A percentile compares a stretch with the other conserved stretches of the same genome.
Evolutionary conservation across 495 filamentous ascomycete species (phyloP).

Genomic region (Penicillium silybi): DNA sequence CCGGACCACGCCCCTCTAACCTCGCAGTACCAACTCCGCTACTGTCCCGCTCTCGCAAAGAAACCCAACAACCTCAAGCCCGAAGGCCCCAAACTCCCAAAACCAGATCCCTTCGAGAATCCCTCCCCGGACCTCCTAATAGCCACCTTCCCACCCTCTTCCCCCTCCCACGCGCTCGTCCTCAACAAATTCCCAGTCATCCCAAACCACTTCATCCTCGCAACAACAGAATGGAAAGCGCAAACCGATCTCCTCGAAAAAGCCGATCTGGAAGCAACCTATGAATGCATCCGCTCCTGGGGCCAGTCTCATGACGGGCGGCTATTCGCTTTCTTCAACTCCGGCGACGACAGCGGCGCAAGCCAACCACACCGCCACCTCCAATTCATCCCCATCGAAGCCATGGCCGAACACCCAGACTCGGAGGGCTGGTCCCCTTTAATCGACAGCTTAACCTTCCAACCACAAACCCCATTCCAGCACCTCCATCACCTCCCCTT

Average conservation of each 20-base stretch:
- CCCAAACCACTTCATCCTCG: conserved; percentile 73
- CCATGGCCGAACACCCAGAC: conserved; percentile 51
- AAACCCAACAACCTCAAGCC: conserved; percentile 57
- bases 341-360: conserved; percentile 69
- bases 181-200: conserved; percentile 84
- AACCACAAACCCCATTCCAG: conserved; percentile 20
- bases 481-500: conserved; percentile 44
- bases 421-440: conserved; percentile 48
- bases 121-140: conserved; percentile 61
- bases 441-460: conserved; percentile 41
- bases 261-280: conserved; percentile 62
- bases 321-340: conserved; percentile 83
- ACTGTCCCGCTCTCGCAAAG: conserved; percentile 68
- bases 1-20: not conserved
- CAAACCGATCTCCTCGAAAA: conserved; percentile 67
- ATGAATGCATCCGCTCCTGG: conserved; percentile 64
- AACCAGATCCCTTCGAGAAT: conserved; percentile 69
- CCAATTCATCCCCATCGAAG: conserved; percentile 68
- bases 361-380: conserved; percentile 77
- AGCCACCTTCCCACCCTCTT: conserved; percentile 46
- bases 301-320: conserved; percentile 10
- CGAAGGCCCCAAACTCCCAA: conserved; percentile 31
- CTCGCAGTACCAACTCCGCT: conserved; percentile 71
- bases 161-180: conserved; percentile 60
- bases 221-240: conserved; percentile 59